phyloP scores from a whole-genome alignment of 371 early-diverging fungal species.

The Fennellomyces sp. region DNA sequence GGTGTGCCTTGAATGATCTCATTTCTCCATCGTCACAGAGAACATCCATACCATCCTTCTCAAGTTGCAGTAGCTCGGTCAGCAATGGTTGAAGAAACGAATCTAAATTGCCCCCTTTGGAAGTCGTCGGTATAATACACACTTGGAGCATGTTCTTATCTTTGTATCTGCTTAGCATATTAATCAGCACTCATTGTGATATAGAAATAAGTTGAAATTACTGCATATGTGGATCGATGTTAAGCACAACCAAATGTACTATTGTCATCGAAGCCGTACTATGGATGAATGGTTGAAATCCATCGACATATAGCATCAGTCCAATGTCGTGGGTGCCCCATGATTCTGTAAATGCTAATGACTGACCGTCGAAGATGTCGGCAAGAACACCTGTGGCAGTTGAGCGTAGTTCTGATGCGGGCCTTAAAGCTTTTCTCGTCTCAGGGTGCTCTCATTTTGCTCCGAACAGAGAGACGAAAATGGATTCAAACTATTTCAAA shows the following conservation, averaged over 20 bases:
- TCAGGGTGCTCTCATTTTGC: too few species aligned
- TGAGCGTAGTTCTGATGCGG: too few species aligned
- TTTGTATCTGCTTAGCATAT: too few species aligned
- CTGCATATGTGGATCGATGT: not conserved
- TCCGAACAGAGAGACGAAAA: too few species aligned
- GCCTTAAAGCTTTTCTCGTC: too few species aligned
- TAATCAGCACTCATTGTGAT: too few species aligned
- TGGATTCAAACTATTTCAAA: too few species aligned
- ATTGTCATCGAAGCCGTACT: not conserved
- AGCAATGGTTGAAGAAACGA: not conserved
- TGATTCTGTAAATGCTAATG: too few species aligned
- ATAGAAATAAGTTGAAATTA: not conserved
- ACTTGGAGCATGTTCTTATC: not conserved
- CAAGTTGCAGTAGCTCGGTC: not conserved
- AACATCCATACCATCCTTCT: not conserved
- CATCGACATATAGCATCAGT: not conserved
- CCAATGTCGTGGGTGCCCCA: not conserved
- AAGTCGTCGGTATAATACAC: not conserved
- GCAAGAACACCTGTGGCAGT: too few species aligned
- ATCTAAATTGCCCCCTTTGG: not conserved
- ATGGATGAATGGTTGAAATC: not conserved
- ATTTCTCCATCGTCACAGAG: not conserved
- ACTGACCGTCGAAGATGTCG: too few species aligned
- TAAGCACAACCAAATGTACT: not conserved
- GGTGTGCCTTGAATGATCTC: not conserved